These are phyloP conservation scores for Leccinum barrowsii DNA, from an alignment of 768 basidiomycete species.

Conservation along the genomic window DNA sequence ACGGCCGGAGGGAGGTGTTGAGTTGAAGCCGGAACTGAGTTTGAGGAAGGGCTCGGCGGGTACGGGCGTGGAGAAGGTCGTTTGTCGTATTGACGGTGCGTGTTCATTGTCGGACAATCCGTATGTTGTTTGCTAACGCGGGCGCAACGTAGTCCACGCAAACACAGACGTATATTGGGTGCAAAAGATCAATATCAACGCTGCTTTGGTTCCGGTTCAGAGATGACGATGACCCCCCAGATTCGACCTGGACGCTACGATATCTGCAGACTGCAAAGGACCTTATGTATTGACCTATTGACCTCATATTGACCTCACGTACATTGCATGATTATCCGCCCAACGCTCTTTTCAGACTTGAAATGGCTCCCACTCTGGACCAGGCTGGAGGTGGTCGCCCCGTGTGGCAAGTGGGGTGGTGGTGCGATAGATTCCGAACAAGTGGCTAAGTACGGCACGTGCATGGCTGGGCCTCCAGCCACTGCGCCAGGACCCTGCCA, in stretches of 20 bases:
- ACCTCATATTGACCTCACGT: too few species aligned
- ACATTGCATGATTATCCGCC: too few species aligned
- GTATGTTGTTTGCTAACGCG: background rate
- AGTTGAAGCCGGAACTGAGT: conserved; percentile 49
- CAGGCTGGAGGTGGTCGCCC: too few species aligned
- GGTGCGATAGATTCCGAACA: too few species aligned
- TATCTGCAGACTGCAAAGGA: background rate
- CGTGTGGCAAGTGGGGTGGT: too few species aligned
- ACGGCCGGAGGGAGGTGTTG: conserved; percentile 31
- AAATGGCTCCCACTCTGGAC: too few species aligned
- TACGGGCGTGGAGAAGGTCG: conserved; percentile 13
- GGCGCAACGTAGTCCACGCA: conserved; percentile 41
- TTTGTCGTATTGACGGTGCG: conserved; percentile 61
- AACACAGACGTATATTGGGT: conserved; percentile 39
- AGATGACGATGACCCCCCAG: background rate
- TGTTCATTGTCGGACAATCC: background rate
- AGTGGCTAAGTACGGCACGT: too few species aligned
- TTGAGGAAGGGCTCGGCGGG: conserved; percentile 26
- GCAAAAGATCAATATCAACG: conserved; percentile 33
- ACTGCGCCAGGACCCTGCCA: too few species aligned
- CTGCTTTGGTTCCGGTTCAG: background rate
- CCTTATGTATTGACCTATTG: too few species aligned
- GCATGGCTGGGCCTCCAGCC: too few species aligned
- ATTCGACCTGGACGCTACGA: background rate
- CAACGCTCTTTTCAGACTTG: too few species aligned